These are phyloP conservation scores for Beauveria sp. DNA, from an alignment of 2,329 filamentous ascomycete genomes.

Conservation along the genomic window DNA sequence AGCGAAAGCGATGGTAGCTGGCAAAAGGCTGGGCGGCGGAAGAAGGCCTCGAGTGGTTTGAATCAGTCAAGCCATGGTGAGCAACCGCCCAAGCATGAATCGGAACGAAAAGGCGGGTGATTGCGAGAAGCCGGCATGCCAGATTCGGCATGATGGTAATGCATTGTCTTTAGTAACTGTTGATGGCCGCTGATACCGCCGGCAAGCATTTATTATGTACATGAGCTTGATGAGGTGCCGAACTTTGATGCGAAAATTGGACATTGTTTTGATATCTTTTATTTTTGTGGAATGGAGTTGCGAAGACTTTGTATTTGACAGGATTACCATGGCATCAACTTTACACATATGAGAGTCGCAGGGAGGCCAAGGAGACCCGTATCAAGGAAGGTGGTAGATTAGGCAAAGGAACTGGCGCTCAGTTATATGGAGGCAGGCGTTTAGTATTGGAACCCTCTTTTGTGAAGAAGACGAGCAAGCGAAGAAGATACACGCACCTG, in stretches of 20 bases:
- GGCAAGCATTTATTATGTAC: background rate
- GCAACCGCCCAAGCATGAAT: conserved; percentile 48
- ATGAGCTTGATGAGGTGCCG: conserved; percentile 1
- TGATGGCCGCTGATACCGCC: background rate
- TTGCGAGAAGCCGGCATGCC: background rate
- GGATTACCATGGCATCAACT: conserved; percentile 4
- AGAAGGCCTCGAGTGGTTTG: conserved; percentile 34
- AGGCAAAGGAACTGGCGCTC: conserved; percentile 9
- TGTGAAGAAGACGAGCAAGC: background rate
- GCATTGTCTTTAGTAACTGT: background rate
- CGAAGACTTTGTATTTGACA: conserved; percentile 9
- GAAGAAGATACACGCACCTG: background rate
- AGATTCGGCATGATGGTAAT: background rate
- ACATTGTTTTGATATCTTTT: conserved; percentile 11
- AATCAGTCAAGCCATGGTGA: conserved; percentile 36
- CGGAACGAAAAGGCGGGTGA: conserved; percentile 58
- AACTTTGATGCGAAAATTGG: conserved; percentile 4
- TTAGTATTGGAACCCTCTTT: conserved; percentile 5
- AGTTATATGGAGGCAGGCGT: conserved; percentile 8
- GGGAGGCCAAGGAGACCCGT: background rate
- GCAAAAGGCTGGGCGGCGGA: conserved; percentile 48
- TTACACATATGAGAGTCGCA: conserved; percentile 5
- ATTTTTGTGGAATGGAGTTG: conserved; percentile 9
- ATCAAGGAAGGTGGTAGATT: background rate
- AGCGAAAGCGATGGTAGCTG: conserved; percentile 48